Conservation (phyloP, 805 yeast genomes). For the Starmera caribaea region DNA sequence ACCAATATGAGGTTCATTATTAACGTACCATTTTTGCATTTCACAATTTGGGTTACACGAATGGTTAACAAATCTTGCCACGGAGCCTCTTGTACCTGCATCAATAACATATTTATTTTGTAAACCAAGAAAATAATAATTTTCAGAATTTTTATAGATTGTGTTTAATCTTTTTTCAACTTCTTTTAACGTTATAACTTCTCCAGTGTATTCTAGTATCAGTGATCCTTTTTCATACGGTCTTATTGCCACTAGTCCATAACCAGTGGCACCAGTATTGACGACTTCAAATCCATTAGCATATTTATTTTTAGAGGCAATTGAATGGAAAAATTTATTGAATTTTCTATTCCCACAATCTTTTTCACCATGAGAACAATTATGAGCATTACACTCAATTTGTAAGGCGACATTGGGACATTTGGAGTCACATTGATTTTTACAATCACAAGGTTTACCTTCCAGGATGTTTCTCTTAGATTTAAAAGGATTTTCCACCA, state of each 20-base stretch:
- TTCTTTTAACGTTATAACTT: conserved; percentile 30
- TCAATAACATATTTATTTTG: conserved; percentile 35
- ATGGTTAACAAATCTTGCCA: conserved; percentile 41
- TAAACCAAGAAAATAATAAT: conserved; percentile 33
- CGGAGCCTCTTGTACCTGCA: conserved; percentile 34
- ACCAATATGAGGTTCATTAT: conserved; percentile 36
- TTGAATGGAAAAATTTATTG: conserved; percentile 12
- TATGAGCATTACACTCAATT: conserved; percentile 23
- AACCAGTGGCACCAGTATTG: conserved; percentile 29
- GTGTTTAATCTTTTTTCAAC: conserved; percentile 27
- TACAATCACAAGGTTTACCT: conserved; percentile 15
- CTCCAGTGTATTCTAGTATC: conserved; percentile 41
- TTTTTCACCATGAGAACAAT: conserved; percentile 21
- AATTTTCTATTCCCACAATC: conserved; percentile 32
- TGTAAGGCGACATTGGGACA: conserved; percentile 24
- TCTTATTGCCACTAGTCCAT: conserved; percentile 31
- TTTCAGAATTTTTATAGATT: conserved; percentile 21
- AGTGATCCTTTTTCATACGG: conserved; percentile 27
- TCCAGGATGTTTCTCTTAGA: no score
- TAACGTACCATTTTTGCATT: conserved; percentile 39
- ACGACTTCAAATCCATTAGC: conserved; percentile 24
- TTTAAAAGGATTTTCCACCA: not conserved
- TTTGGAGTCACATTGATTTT: conserved; percentile 20
- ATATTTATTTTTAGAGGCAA: conserved; percentile 8
- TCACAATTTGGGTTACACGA: conserved; percentile 38